Conservation (phyloP, 345 rosid species). For the Citrus medica region DNA sequence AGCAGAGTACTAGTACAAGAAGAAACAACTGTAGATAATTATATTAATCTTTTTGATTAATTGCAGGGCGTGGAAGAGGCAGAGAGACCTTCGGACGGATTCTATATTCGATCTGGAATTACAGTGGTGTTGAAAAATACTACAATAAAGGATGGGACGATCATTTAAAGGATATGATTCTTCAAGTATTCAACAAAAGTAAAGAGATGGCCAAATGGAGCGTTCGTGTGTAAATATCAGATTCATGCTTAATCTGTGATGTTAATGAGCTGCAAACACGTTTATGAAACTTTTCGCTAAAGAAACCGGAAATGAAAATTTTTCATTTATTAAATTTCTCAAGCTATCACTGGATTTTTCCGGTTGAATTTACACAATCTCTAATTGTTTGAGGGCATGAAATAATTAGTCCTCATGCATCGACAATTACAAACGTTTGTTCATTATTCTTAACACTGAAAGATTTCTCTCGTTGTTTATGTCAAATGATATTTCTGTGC, state of each 20-base stretch:
- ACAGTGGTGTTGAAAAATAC: conserved; percentile 70
- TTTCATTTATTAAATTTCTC: not conserved
- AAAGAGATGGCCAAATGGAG: not conserved
- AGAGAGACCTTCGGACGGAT: conserved; percentile 61
- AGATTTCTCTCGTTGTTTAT: no score
- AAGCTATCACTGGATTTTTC: not conserved
- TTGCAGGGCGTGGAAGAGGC: conserved; percentile 70
- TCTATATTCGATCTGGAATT: conserved; percentile 83
- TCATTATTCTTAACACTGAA: no score
- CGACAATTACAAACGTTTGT: not conserved
- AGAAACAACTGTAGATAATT: not conserved
- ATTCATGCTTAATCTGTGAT: not conserved
- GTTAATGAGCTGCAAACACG: not conserved
- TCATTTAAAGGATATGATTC: conserved; percentile 26
- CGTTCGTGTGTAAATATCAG: not conserved
- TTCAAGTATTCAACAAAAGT: no score
- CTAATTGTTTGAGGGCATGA: not conserved
- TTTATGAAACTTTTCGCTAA: not conserved
- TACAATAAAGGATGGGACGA: conserved; percentile 57
- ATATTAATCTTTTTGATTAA: not conserved
- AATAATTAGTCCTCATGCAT: not conserved
- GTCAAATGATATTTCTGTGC: no score
- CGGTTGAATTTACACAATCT: not conserved
- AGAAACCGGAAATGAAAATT: not conserved
- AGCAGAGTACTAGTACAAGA: no score